phyloP scores from a whole-genome alignment of 495 filamentous ascomycete genomes.

The Podospora pseudoanserina region DNA sequence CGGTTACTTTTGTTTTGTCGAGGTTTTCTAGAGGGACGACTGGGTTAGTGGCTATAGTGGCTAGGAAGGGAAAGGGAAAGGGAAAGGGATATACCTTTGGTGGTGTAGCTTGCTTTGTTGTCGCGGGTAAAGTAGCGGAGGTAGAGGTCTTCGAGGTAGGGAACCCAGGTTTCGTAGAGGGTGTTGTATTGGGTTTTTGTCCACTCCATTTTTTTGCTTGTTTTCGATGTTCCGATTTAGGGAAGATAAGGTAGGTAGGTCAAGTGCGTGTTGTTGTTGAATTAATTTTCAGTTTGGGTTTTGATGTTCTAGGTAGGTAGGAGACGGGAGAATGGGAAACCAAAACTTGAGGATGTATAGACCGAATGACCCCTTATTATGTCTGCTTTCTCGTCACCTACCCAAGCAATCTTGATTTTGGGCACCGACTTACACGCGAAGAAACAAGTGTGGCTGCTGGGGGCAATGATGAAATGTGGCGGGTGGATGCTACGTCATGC shows the following conservation, averaged over 20 bases:
- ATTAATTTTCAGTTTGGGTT: too few relatives aligned
- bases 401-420: background rate
- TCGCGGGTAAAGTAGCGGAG: conserved; percentile 67
- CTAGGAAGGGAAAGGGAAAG: background rate
- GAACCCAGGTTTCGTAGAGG: conserved; percentile 69
- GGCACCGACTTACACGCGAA: background rate
- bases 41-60: background rate
- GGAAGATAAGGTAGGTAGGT: too few relatives aligned
- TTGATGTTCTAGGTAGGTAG: too few relatives aligned
- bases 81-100: conserved; percentile 46
- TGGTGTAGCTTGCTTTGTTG: conserved; percentile 65
- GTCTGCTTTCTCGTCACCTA: background rate
- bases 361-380: background rate
- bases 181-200: conserved; percentile 56
- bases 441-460: background rate
- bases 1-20: conserved; percentile 62
- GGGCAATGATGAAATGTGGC: background rate
- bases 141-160: conserved; percentile 70
- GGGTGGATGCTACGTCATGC: background rate
- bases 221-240: too few relatives aligned
- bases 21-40: conserved; percentile 51
- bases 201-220: conserved; percentile 45
- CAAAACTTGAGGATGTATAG: background rate
- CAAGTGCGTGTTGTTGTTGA: too few relatives aligned
- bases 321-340: too few relatives aligned